Conservation (phyloP, 345 rosid genomes). For the Pistacia vera region DNA sequence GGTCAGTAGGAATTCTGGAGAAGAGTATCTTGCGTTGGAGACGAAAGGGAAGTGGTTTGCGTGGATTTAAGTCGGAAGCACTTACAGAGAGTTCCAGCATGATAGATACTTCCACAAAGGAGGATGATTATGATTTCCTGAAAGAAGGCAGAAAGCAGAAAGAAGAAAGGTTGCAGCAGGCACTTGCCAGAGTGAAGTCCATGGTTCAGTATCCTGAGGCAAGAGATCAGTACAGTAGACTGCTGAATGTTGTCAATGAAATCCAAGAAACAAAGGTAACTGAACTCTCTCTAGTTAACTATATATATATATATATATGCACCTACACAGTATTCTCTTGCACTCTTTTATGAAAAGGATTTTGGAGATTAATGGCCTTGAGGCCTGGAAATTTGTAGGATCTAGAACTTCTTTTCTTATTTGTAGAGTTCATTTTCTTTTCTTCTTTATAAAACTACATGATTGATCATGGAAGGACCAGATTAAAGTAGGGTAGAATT, state of each 20-base stretch:
- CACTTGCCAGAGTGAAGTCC: conserved; percentile 87
- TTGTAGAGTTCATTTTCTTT: no score
- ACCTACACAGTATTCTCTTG: no score
- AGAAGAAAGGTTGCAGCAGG: conserved; percentile 79
- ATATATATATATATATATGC: neutral
- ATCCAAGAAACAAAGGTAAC: conserved; percentile 81
- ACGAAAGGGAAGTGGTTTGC: conserved; percentile 84
- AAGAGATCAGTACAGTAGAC: conserved; percentile 81
- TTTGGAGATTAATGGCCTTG: no score
- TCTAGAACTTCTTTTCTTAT: neutral
- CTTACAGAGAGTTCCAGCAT: conserved; percentile 43
- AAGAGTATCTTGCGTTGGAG: conserved; percentile 94
- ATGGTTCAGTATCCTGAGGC: conserved; percentile 93
- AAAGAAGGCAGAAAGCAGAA: conserved; percentile 88
- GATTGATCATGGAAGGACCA: no score
- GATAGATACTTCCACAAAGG: conserved; percentile 44
- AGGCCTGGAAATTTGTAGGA: neutral
- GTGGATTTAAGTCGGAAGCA: conserved; percentile 78
- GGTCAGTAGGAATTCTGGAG: conserved; percentile 94
- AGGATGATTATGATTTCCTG: conserved; percentile 80
- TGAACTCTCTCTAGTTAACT: neutral
- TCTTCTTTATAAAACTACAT: no score
- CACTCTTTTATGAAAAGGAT: no score
- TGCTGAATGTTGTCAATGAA: conserved; percentile 72
- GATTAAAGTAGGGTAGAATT: neutral